Conservation (phyloP, 139 green algal species). For the Chlorella sp. region DNA sequence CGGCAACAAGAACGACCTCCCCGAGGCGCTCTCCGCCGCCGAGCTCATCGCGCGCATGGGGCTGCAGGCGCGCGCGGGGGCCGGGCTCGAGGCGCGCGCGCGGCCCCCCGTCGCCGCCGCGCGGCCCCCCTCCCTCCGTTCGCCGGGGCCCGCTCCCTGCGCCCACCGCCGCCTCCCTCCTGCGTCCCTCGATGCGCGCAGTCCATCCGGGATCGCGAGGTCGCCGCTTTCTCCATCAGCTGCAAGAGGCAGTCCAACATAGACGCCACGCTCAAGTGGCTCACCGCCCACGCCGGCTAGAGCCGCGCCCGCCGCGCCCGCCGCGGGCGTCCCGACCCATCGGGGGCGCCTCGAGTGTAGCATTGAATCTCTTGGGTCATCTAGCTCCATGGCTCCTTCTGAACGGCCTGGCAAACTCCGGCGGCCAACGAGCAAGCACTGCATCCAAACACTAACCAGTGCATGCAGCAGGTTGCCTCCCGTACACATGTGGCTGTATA, state of each 20-base stretch:
- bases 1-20: slow-evolving; percentile 98
- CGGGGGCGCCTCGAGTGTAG: no score
- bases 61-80: slow-evolving; percentile 60
- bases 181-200: slow-evolving; percentile 25
- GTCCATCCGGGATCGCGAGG: slow-evolving; percentile 77
- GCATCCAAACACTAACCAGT: no score
- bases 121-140: neutral
- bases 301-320: no score
- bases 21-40: slow-evolving; percentile 69
- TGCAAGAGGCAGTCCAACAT: slow-evolving; percentile 97
- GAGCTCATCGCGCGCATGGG: slow-evolving; percentile 82
- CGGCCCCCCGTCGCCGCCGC: neutral
- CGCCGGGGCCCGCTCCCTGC: neutral
- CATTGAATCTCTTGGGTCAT: no score
- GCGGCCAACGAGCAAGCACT: no score
- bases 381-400: no score
- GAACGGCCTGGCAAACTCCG: no score
- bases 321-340: no score
- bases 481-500: no score
- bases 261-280: slow-evolving; percentile 93
- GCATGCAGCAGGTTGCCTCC: no score
- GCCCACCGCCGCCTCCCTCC: neutral
- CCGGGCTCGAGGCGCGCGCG: no score
- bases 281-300: slow-evolving; percentile 83
- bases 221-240: slow-evolving; percentile 92